Evolutionary conservation across 192 early-diverging fungal genomes (phyloP).

Genomic region (Physocladia obscura): DNA sequence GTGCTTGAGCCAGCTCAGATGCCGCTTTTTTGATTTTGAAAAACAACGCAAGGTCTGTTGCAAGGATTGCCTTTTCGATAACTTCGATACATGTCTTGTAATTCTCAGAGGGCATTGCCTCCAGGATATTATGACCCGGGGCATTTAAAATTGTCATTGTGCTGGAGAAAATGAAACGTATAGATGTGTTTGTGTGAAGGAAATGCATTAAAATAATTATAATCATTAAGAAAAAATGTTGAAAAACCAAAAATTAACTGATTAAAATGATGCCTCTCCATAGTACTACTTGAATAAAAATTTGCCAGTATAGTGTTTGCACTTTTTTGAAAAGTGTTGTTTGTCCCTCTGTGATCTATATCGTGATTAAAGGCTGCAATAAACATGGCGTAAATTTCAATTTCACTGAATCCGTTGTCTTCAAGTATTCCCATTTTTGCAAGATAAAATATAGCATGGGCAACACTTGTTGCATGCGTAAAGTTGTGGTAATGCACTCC

Average conservation of each 20-base stretch:
- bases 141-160: conserved; percentile 44
- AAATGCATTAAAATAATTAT: not conserved
- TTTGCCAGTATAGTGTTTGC: conserved; percentile 41
- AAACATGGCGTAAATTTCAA: conserved; percentile 50
- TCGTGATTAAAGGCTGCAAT: conserved; percentile 48
- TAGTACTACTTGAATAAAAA: conserved; percentile 42
- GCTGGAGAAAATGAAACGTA: not conserved
- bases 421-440: not conserved
- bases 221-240: not conserved
- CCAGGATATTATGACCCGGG: conserved; percentile 38
- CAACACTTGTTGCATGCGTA: conserved; percentile 44
- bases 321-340: conserved; percentile 46
- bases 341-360: conserved; percentile 54
- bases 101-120: conserved; percentile 21
- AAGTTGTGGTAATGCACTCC: conserved; percentile 51
- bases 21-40: conserved; percentile 40
- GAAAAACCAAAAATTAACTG: conserved; percentile 21
- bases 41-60: conserved; percentile 46
- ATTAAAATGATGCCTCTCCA: conserved; percentile 53
- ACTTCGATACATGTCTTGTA: conserved; percentile 36
- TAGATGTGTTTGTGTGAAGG: not conserved
- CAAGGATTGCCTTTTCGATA: conserved; percentile 44
- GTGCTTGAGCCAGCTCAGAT: conserved; percentile 17
- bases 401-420: conserved; percentile 14
- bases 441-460: conserved; percentile 39